These are phyloP conservation scores for Colletotrichum sublineola DNA, from an alignment of 2,329 filamentous ascomycete genomes.

Conservation along the genomic window DNA sequence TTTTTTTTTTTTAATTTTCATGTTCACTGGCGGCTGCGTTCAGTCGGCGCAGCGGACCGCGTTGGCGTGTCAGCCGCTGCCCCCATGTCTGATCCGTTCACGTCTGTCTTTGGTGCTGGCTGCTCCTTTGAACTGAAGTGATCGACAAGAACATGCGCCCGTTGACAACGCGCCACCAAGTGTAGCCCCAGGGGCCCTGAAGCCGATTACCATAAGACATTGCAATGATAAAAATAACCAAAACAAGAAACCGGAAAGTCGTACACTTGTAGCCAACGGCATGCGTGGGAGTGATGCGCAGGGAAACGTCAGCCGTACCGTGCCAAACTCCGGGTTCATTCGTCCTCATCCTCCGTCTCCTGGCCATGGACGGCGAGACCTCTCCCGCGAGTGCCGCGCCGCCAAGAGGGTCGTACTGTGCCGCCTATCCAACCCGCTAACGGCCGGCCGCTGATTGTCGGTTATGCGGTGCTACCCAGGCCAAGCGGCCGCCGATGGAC, in stretches of 20 bases:
- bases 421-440: slow-evolving; percentile 31
- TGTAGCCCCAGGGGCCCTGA: not conserved
- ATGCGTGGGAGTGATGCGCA: not conserved
- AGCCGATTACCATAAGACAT: not conserved
- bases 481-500: slow-evolving; percentile 18
- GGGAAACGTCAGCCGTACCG: not conserved
- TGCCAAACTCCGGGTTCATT: not conserved
- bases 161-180: not conserved
- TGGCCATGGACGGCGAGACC: slow-evolving; percentile 6
- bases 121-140: not conserved
- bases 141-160: slow-evolving; percentile 20
- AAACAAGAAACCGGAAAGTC: not conserved
- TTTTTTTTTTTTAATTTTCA: too few relatives aligned
- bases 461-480: slow-evolving; percentile 23
- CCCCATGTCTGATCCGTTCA: not conserved
- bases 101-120: not conserved
- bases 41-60: slow-evolving; percentile 17
- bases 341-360: slow-evolving; percentile 5
- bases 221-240: not conserved
- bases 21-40: slow-evolving; percentile 1
- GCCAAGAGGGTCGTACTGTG: slow-evolving; percentile 23
- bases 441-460: slow-evolving; percentile 21
- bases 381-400: slow-evolving; percentile 20
- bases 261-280: not conserved
- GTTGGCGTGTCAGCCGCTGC: not conserved